phyloP scores from a whole-genome alignment of 176 grass and related monocot species.

The Oryza australiensis region DNA sequence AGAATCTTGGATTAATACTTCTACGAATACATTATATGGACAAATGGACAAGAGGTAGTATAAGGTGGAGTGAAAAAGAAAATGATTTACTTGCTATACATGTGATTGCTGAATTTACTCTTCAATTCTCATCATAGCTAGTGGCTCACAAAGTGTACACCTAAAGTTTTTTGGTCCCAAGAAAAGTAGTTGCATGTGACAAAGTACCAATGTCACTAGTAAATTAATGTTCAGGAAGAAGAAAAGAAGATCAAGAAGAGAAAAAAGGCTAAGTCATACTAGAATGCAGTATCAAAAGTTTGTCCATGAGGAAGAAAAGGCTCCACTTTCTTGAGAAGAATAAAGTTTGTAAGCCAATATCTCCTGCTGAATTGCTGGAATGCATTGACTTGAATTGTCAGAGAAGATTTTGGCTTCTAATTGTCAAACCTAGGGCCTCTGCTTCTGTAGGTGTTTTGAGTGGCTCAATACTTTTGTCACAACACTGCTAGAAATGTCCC shows the following conservation, averaged over 20 bases:
- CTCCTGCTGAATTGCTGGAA: constrained; percentile 21
- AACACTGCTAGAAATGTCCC: constrained; percentile 15
- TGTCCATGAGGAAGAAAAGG: constrained; percentile 23
- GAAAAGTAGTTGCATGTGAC: constrained; percentile 34
- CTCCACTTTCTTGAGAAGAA: constrained; percentile 56
- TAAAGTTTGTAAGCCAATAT: constrained; percentile 33
- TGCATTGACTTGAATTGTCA: constrained; percentile 37
- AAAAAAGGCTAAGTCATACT: neutral
- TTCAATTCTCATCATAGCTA: constrained; percentile 28
- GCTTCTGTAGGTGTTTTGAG: constrained; percentile 39
- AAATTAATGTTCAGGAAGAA: constrained; percentile 14
- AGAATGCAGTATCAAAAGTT: neutral
- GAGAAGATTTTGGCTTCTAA: constrained; percentile 19
- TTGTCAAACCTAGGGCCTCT: constrained; percentile 49
- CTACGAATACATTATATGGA: neutral
- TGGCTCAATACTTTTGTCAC: constrained; percentile 54
- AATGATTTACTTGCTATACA: constrained; percentile 16
- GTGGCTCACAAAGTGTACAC: constrained; percentile 39
- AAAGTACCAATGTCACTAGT: constrained; percentile 36
- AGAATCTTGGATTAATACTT: neutral
- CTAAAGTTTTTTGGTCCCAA: constrained; percentile 37
- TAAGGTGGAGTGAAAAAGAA: neutral
- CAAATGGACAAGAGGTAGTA: constrained; percentile 1
- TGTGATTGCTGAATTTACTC: constrained; percentile 28
- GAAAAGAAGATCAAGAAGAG: neutral